phyloP scores from a whole-genome alignment of 2,329 filamentous ascomycete genomes.

The Bipolaris victoriae region DNA sequence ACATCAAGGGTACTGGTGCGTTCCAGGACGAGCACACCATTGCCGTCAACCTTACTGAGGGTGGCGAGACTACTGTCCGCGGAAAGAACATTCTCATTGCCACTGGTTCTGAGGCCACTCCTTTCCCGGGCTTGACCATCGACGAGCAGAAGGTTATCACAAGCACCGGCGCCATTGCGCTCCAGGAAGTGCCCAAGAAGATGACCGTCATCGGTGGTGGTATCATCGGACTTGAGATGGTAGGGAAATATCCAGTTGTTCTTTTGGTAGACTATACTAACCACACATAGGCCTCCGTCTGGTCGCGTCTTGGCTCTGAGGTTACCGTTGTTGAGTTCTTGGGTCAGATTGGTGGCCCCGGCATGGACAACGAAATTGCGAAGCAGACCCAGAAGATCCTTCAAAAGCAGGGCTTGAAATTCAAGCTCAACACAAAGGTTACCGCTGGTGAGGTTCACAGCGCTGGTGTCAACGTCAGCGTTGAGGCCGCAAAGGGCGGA shows the following conservation, averaged over 20 bases:
- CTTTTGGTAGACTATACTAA: conserved; percentile 29
- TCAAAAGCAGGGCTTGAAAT: conserved; percentile 95
- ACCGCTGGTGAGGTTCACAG: conserved; percentile 79
- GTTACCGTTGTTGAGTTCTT: conserved; percentile 98
- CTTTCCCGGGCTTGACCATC: conserved; percentile 93
- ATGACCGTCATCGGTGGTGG: conserved; percentile 97
- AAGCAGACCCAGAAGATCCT: conserved; percentile 93
- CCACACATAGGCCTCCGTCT: conserved; percentile 73
- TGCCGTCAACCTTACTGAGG: conserved; percentile 87
- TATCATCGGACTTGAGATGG: conserved; percentile 99
- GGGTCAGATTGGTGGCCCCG: conserved; percentile 93
- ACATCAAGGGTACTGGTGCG: conserved; percentile 89
- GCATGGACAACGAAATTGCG: conserved; percentile 93
- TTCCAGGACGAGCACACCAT: conserved; percentile 90
- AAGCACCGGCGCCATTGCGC: conserved; percentile 90
- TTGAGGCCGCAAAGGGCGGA: conserved; percentile 94
- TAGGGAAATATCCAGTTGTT: conserved; percentile 41
- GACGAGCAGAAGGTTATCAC: conserved; percentile 98
- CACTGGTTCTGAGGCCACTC: conserved; percentile 92
- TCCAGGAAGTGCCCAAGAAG: conserved; percentile 91
- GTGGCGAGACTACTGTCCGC: conserved; percentile 83
- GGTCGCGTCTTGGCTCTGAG: conserved; percentile 90
- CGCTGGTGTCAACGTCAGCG: conserved; percentile 77
- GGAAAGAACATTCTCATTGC: conserved; percentile 99
- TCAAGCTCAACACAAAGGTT: conserved; percentile 98